Evolutionary conservation across 2,329 filamentous ascomycete genomes (phyloP).

Genomic region (Amauroascus niger): DNA sequence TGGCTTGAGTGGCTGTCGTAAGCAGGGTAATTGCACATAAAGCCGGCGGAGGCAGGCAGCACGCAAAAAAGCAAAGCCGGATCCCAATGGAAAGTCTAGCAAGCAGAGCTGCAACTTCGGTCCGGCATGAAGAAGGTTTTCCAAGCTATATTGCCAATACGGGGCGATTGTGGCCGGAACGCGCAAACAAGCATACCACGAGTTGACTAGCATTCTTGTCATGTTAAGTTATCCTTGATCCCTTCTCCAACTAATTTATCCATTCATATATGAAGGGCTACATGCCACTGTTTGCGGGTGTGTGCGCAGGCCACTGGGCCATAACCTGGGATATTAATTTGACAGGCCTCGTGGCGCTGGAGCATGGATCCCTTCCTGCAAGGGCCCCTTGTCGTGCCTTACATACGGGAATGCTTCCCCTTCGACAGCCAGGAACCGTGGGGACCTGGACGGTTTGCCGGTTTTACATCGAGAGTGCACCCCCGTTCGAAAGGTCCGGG

Average conservation of each 20-base stretch:
- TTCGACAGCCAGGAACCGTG: constrained; percentile 1
- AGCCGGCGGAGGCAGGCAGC: background rate
- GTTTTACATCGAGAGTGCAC: background rate
- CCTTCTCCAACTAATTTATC: background rate
- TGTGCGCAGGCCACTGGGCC: background rate
- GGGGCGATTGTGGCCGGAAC: background rate
- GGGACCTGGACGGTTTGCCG: constrained; percentile 5
- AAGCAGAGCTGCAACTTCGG: background rate
- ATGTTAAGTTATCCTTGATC: constrained; percentile 2
- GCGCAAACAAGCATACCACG: constrained; percentile 1
- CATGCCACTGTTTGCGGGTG: background rate
- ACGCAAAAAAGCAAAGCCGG: background rate
- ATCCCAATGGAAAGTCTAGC: background rate
- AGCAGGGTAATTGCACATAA: background rate
- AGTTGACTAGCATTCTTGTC: background rate
- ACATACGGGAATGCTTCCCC: constrained; percentile 11
- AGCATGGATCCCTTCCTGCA: constrained; percentile 1
- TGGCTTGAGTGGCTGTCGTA: background rate
- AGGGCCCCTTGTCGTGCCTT: constrained; percentile 6
- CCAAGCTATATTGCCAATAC: background rate
- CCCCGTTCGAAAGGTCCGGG: background rate
- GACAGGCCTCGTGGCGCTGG: constrained; percentile 9
- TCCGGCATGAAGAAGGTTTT: background rate
- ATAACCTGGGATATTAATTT: constrained; percentile 4
- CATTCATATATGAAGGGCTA: background rate